Base-by-base conservation (phyloP, 495 filamentous ascomycete genomes). In the Aspergillus bridgeri region DNA sequence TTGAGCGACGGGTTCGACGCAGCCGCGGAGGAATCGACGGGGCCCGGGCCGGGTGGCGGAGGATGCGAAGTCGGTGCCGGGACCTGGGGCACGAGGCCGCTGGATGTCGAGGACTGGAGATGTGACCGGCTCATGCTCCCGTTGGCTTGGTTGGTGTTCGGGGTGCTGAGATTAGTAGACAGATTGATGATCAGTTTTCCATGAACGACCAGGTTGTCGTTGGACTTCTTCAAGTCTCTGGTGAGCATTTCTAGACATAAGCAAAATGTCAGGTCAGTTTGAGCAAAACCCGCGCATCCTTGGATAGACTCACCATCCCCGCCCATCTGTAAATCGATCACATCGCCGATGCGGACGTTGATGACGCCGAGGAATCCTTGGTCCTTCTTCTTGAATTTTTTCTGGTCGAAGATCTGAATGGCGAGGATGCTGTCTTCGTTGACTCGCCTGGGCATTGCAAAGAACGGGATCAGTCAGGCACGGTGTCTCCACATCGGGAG, bases 301-400 rank as follows among this genome's bases (percentile, higher is more conserved):
- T n/a, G n/a, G n/a, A n/a, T n/a, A n/a, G n/a, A 78, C 84, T 61
- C 84, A 98, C 94, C 92, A 78, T 98, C 94, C 56, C 90, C 89
- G 44, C 91, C 92, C 60, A 89, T 83, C 54, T 87, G 85, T 58
- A 98, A 72, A 69, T 97, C 94, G 51, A 98, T 89, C 42, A 92
- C 88, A 79, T 91, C 89, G 56, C 94, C 95, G 54, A 98, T 88
- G 52, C 91, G 88, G 57, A 98, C 88, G 70, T 98, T 98, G 63
- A 98, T 96, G 42, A 98, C 94, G 42, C 94, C 94, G 20, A 98
- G 83, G 65, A 98, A 98, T 2, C 94, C 94, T 70, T 98, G 94
- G 65, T 98, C 94, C 89, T 98, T 98, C 83, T 98, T 98, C 79
- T 98, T 98, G 79, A 98, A 98, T 73, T 98, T 98, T 80, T 97